phyloP scores from a whole-genome alignment of 257 asterid genomes.

The Ophiorrhiza pumila region DNA sequence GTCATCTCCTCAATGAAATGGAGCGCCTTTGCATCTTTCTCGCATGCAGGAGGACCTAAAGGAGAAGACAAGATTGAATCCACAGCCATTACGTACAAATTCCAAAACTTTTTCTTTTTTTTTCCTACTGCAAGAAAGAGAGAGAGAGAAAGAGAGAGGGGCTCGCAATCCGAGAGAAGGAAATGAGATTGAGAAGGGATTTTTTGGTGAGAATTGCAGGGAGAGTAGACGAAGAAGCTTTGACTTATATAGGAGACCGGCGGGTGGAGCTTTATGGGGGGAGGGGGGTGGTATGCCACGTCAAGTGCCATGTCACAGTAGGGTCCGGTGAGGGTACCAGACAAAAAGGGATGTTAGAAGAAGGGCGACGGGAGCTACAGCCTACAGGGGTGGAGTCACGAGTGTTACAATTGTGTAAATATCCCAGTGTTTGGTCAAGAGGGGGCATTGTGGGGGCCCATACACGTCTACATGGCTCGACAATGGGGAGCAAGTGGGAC shows the following conservation, averaged over 20 bases:
- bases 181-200: background rate
- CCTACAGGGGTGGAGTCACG: too few species aligned
- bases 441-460: conserved; percentile 34
- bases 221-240: conserved; percentile 28
- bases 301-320: conserved; percentile 42
- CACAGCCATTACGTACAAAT: conserved; percentile 57
- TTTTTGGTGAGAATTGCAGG: conserved; percentile 13
- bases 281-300: conserved; percentile 31
- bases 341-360: conserved; percentile 31
- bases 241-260: conserved; percentile 42
- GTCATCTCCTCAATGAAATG: conserved; percentile 91
- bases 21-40: conserved; percentile 82
- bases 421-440: conserved; percentile 14
- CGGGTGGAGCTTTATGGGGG: conserved; percentile 10
- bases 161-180: too few species aligned
- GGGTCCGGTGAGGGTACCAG: conserved; percentile 24
- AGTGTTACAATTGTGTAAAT: conserved; percentile 36
- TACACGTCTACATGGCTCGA: conserved; percentile 25
- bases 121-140: background rate
- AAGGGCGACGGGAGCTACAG: conserved; percentile 33
- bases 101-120: background rate
- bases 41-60: conserved; percentile 83
- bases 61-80: conserved; percentile 76
- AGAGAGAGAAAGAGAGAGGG: background rate
- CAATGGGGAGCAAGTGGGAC: conserved; percentile 44